Conservation (phyloP, 2,329 filamentous ascomycete genomes). For the Dothistroma pini region DNA sequence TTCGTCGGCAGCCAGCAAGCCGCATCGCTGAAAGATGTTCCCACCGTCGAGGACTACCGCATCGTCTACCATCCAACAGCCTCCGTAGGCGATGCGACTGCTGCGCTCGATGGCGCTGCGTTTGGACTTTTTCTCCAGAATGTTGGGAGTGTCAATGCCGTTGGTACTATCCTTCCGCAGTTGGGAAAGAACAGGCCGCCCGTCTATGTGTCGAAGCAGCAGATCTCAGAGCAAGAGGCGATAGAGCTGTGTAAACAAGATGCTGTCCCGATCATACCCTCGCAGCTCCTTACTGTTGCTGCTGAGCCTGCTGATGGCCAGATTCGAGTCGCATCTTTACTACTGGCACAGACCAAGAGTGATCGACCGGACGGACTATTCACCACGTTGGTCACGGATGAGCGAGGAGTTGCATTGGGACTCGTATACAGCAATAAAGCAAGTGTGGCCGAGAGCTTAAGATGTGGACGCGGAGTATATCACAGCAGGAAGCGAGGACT, state of each 20-base stretch:
- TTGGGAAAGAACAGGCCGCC: conserved; percentile 48
- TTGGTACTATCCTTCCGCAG: conserved; percentile 48
- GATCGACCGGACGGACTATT: conserved; percentile 81
- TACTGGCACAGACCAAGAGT: conserved; percentile 71
- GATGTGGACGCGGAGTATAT: conserved; percentile 81
- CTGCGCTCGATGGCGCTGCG: conserved; percentile 43
- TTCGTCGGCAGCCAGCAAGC: conserved; percentile 74
- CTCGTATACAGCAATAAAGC: conserved; percentile 92
- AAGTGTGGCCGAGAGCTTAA: conserved; percentile 81
- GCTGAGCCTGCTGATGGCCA: conserved; percentile 54
- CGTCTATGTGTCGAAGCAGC: conserved; percentile 49
- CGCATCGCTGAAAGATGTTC: conserved; percentile 48
- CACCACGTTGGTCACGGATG: conserved; percentile 87
- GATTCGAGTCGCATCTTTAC: conserved; percentile 65
- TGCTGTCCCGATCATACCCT: conserved; percentile 69
- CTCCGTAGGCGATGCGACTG: conserved; percentile 43
- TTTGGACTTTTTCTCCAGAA: conserved; percentile 45
- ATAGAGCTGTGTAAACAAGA: conserved; percentile 43
- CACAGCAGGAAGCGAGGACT: conserved; percentile 92
- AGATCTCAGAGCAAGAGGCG: conserved; percentile 39
- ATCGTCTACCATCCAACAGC: conserved; percentile 50
- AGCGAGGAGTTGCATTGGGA: conserved; percentile 77
- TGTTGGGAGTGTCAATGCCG: conserved; percentile 38
- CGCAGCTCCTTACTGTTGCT: conserved; percentile 65
- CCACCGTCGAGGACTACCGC: conserved; percentile 53